A percentile compares a stretch with the other conserved stretches of the same genome.
phyloP scores from a whole-genome alignment of 2,329 filamentous ascomycete genomes.

The Thielaviopsis punctulata region DNA sequence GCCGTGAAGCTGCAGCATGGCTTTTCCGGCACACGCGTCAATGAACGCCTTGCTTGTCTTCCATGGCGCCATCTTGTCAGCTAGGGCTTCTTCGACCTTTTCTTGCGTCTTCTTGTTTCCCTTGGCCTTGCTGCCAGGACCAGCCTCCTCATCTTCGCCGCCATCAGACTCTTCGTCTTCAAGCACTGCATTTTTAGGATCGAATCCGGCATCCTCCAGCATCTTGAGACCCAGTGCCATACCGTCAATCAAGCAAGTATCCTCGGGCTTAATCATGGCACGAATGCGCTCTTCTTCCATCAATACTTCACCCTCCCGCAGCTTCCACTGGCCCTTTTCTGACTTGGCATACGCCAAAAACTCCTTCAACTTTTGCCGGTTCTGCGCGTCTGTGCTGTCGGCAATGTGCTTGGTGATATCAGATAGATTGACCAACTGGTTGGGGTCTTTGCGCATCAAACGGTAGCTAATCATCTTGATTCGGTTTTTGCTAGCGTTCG shows the following conservation, averaged over 20 bases:
- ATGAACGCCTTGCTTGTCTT: slow-evolving; percentile 93
- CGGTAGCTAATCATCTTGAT: slow-evolving; percentile 93
- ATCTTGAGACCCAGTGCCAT: slow-evolving; percentile 94
- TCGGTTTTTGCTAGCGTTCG: slow-evolving; percentile 89
- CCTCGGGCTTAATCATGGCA: slow-evolving; percentile 83
- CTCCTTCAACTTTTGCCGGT: slow-evolving; percentile 90
- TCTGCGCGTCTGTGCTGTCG: slow-evolving; percentile 86
- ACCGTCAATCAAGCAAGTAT: slow-evolving; percentile 82
- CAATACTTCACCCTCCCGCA: slow-evolving; percentile 53
- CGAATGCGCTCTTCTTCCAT: slow-evolving; percentile 70
- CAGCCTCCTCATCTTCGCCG: slow-evolving; percentile 26
- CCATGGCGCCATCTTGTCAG: slow-evolving; percentile 87
- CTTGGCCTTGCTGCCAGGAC: slow-evolving; percentile 17
- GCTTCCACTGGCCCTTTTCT: slow-evolving; percentile 65
- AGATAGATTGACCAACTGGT: slow-evolving; percentile 53
- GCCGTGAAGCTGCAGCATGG: slow-evolving; percentile 89
- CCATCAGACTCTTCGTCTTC: slow-evolving; percentile 43
- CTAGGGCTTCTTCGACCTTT: slow-evolving; percentile 51
- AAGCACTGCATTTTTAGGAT: slow-evolving; percentile 40
- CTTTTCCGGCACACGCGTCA: slow-evolving; percentile 82
- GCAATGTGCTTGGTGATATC: slow-evolving; percentile 85
- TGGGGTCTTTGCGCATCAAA: slow-evolving; percentile 60
- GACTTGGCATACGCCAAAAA: slow-evolving; percentile 86
- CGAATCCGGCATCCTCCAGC: slow-evolving; percentile 79
- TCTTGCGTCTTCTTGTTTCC: slow-evolving; percentile 27